Base-by-base conservation (phyloP, 202 grass and related monocot genomes). In the Panicum virgatum region DNA sequence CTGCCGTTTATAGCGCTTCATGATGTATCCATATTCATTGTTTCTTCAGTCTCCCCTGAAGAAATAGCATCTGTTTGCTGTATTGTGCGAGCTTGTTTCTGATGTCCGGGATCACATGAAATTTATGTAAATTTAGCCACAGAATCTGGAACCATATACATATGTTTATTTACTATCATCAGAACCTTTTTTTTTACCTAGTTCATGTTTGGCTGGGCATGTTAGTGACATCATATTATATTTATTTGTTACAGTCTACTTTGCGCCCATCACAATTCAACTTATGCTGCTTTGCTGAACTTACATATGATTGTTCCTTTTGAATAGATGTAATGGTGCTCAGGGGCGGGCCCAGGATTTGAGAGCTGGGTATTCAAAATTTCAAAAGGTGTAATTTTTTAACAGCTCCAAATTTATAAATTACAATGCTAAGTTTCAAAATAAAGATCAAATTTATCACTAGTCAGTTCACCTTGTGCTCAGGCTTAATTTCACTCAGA, bases 261-360 rank as follows among this genome's bases (percentile, higher is more conserved):
- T 13, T 37, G 5, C 5, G 1, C 18, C 30, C 48, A 56, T 56
- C 50, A 73, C 46, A 48, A 29, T 30, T 30, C 43, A 82, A 51
- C 20, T 51, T 43, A 22, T 44, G 42, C 26, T 29, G 20, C 4
- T 62, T 43, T 51, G 7, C 30, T 74, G 10, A 38, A 74, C 80
- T 83, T 39, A 51, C 50, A 30, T 52, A 43, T 43, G 44, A 6
- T 54, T 54, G 5, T 30, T 76, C 23, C 25, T 44, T 22, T 43
- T 75, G 5, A 34, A 34, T 15, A 83, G 81, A 30, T 83, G 36
- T 53, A 52, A 76, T 46, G 70, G n/a, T n/a, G n/a, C n/a, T n/a
- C n/a, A n/a, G n/a, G n/a, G n/a, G n/a, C n/a, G n/a, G n/a, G n/a
- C n/a, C n/a, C n/a, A n/a, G n/a, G n/a, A n/a, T n/a, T n/a, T n/a